Conservation (phyloP, 192 early-diverging fungal genomes). For the Coemansia sp. region DNA sequence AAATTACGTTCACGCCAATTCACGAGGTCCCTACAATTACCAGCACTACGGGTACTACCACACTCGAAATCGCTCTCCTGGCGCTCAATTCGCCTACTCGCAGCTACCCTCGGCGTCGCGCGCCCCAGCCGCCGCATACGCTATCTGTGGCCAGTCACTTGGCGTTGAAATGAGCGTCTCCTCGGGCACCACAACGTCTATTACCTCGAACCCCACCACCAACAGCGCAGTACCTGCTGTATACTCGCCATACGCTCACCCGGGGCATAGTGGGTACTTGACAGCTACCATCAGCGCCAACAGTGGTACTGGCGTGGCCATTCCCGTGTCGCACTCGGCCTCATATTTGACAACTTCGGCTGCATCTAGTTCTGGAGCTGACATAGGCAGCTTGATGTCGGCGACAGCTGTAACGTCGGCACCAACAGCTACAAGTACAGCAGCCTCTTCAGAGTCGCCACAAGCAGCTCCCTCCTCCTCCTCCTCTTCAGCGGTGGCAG, state of each 20-base stretch:
- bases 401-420: neutral
- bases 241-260: conserved; percentile 1
- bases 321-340: neutral
- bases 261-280: neutral
- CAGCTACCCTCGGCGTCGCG: neutral
- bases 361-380: neutral
- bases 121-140: neutral
- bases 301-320: neutral
- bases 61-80: neutral
- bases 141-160: neutral
- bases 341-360: neutral
- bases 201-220: neutral
- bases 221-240: neutral
- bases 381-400: neutral
- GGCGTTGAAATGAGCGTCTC: conserved; percentile 10
- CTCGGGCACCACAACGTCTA: neutral
- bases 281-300: neutral
- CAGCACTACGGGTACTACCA: neutral
- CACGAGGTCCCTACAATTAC: conserved; percentile 9
- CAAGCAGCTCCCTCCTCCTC: neutral
- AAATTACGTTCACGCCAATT: conserved; percentile 8
- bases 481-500: neutral
- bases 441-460: conserved; percentile 17
- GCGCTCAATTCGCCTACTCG: neutral
- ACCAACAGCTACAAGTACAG: neutral